Evolutionary conservation across 805 yeast genomes (phyloP), one percentile per base, ranked within the genome.

Genomic region (Wickerhamomyces alni): DNA sequence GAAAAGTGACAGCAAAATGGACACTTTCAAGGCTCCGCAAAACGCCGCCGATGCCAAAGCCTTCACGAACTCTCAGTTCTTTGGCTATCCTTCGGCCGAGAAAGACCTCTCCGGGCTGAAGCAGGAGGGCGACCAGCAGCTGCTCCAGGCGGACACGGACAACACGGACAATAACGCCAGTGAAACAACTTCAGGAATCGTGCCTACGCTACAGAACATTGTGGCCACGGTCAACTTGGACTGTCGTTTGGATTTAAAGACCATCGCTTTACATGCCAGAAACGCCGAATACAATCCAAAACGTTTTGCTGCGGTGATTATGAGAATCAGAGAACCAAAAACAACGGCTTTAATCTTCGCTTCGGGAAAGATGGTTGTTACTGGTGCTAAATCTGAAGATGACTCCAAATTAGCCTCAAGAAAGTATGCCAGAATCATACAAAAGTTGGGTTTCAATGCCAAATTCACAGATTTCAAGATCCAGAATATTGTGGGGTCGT

Each of bases 271-370:
- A 45, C 99, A 93, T 65, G 98, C 98, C 3, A 87, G 99, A 75
- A 93, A 93, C 65, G 99, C 99, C 27, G 99, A 93, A 63, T 93
- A 93, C 67, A 93, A 93, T 57, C 99, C 99, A 37, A 87, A 85
- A 61, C 95, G 99, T 70, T 93, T 93, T 70, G 99, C 99, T 12
- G 99, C 99, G 43, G 99, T 93, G 36, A 93, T 93, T 53, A 93
- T 93, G 99, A 86, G 99, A 74, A 93, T 93, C 53, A 79, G 99
- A 65, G 99, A 93, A 62, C 99, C 99, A 15, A 93, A 93, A 63
- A 93, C 99, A 1, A 93, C 99, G 2, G 98, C 99, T 0, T 72
- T 93, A 51, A 93, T 93, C 50, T 93, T 93, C 63, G 99, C 99
- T 2, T 88, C 97, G 2, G 99, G 99, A 57, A 93, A 93, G 65